Base-by-base conservation (phyloP, 169 alveolate genomes). In the Plasmodium malariae region DNA sequence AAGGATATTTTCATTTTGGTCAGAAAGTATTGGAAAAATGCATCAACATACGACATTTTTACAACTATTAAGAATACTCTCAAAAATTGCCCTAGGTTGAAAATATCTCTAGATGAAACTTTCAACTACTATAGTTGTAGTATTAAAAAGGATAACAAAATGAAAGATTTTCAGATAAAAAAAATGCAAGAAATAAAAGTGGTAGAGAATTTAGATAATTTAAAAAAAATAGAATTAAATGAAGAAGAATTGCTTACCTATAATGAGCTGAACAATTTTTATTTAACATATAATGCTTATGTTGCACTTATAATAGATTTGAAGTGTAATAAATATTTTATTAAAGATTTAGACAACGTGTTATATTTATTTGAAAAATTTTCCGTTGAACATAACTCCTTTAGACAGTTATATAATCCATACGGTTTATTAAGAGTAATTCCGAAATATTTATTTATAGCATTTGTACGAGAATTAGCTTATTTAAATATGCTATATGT, bases 401-500 rank as follows among this genome's bases (percentile, higher is more conserved):
- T 74, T 68, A 55, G 51, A 59, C 68, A 85, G 21, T 45, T 74
- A 54, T 49, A 80, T 30, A 69, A 55, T 32, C 92, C 95, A 30
- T 67, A 72, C 54, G 88, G 88, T 5, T 88, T 72, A 37, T 36
- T 88, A 48, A 21, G 93, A 12, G 88, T 73, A 11, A 76, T 94
- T 11, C 95, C 95, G 24, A 94, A 94, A 49, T 87, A 92, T 65
- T 59, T 94, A 93, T 94, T 93, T 88, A 91, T 93, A 34, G 94
- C 94, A 21, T 94, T 88, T 67, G 59, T 94, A 59, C 74, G 96
- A 36, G 96, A 94, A 45, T 60, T 94, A 57, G 93, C 94, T 9
- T 94, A 94, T 78, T 62, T 94, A 51, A 94, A 94, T 94, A 68
- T 94, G 92, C 70, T 94, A 37, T 94, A 94, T 92, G 80, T 88